phyloP scores from a whole-genome alignment of 2,329 filamentous ascomycete species.

The Aureobasidium mangrovei region DNA sequence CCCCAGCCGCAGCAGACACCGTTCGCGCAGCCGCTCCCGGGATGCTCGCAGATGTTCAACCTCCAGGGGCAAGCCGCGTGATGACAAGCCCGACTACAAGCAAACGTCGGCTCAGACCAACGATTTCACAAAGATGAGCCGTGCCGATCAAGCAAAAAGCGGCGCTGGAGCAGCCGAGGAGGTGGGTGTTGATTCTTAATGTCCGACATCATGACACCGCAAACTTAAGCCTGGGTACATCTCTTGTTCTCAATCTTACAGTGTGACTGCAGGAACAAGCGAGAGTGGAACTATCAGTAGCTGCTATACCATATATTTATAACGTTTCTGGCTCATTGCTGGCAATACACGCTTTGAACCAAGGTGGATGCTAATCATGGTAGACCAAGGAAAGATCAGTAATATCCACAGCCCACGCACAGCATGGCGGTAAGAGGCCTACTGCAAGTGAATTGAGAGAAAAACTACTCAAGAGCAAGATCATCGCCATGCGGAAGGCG shows the following conservation, averaged over 20 bases:
- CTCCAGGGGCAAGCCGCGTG: background rate
- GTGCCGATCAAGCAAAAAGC: background rate
- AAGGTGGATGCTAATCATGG: slow-evolving; percentile 4
- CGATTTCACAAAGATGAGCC: background rate
- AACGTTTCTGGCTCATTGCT: background rate
- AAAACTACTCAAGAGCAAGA: slow-evolving; percentile 10
- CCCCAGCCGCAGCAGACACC: slow-evolving; percentile 2
- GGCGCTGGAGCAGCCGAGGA: slow-evolving; percentile 12
- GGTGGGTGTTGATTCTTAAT: slow-evolving; percentile 11
- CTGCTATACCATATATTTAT: background rate
- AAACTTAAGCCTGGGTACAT: background rate
- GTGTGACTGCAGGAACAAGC: background rate
- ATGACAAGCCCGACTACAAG: background rate
- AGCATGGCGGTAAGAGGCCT: slow-evolving; percentile 5
- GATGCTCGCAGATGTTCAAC: background rate
- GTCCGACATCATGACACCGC: background rate
- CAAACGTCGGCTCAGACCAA: no score
- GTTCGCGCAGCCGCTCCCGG: slow-evolving; percentile 3
- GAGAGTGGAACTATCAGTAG: background rate
- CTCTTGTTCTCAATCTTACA: background rate
- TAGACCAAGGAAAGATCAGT: background rate
- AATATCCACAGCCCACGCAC: slow-evolving; percentile 5
- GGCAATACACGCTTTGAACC: background rate
- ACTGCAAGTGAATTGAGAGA: slow-evolving; percentile 11
- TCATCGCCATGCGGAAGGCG: slow-evolving; percentile 6